Conservation (phyloP, 2,329 filamentous ascomycete genomes). For the Nigrospora oryzae region DNA sequence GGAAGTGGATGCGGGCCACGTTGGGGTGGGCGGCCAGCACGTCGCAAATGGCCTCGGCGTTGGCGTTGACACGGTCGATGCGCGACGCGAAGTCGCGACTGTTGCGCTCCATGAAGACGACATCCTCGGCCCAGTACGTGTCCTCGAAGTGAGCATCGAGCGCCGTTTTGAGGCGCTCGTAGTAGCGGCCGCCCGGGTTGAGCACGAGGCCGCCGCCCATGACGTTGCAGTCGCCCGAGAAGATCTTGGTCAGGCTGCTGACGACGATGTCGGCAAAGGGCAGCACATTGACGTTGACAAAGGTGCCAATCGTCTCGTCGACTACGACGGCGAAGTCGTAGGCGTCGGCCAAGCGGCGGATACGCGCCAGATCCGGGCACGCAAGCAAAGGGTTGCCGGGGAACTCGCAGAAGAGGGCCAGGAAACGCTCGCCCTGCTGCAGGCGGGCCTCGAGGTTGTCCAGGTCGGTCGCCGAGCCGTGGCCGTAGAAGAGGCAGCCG, state of each 20-base stretch:
- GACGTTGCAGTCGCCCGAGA: slow-evolving; percentile 95
- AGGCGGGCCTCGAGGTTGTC: slow-evolving; percentile 74
- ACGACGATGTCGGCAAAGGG: slow-evolving; percentile 86
- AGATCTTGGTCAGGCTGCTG: slow-evolving; percentile 92
- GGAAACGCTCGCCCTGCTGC: slow-evolving; percentile 62
- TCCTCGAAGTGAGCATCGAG: slow-evolving; percentile 68
- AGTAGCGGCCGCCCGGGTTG: slow-evolving; percentile 62
- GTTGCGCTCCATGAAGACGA: slow-evolving; percentile 91
- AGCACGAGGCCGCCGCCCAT: slow-evolving; percentile 78
- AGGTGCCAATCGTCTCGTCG: slow-evolving; percentile 95
- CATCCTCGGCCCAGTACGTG: slow-evolving; percentile 89
- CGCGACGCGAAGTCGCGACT: slow-evolving; percentile 82
- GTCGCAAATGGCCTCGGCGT: slow-evolving; percentile 75
- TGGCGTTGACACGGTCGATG: slow-evolving; percentile 76
- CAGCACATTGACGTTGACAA: slow-evolving; percentile 90
- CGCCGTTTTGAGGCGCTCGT: slow-evolving; percentile 57
- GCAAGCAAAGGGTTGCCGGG: slow-evolving; percentile 85
- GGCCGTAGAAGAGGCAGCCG: slow-evolving; percentile 81
- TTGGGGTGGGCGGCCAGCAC: slow-evolving; percentile 51
- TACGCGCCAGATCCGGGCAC: slow-evolving; percentile 76
- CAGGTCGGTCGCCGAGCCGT: slow-evolving; percentile 67
- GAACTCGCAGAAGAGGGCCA: slow-evolving; percentile 89
- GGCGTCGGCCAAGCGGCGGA: slow-evolving; percentile 67
- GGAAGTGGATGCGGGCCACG: slow-evolving; percentile 80
- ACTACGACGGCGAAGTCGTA: slow-evolving; percentile 87